Conservation (phyloP, 2,329 filamentous ascomycete species). For the Mycosphaerella arachidis region DNA sequence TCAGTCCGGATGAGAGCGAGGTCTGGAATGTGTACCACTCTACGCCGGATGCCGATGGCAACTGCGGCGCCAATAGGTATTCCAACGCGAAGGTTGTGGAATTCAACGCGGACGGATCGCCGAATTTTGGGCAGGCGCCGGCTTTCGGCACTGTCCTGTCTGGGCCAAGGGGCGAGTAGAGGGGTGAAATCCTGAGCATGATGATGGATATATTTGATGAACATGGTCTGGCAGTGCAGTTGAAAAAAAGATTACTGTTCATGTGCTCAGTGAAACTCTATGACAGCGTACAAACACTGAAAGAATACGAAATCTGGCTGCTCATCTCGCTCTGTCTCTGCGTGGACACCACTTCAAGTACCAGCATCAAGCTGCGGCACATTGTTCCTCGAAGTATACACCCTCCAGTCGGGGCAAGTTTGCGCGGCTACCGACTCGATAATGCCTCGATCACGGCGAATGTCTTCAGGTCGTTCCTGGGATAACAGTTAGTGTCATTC, state of each 20-base stretch:
- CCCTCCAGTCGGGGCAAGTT: constrained; percentile 28
- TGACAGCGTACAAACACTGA: background rate
- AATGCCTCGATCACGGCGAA: constrained; percentile 1
- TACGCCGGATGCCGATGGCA: constrained; percentile 45
- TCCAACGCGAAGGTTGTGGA: constrained; percentile 51
- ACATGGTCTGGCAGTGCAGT: background rate
- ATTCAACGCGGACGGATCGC: constrained; percentile 49
- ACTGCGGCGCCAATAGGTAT: constrained; percentile 51
- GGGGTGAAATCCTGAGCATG: no score
- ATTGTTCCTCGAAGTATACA: constrained; percentile 17
- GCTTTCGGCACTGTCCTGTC: constrained; percentile 25
- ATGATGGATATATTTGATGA: background rate
- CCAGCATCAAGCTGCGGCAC: constrained; percentile 28
- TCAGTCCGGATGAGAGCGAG: constrained; percentile 51
- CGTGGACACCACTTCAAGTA: constrained; percentile 5
- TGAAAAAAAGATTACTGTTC: background rate
- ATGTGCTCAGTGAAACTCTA: background rate
- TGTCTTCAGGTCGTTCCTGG: constrained; percentile 20
- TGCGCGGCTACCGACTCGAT: constrained; percentile 22
- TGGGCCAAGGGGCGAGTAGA: constrained; percentile 20
- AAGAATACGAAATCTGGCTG: background rate
- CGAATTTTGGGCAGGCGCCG: constrained; percentile 46
- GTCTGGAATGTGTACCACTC: constrained; percentile 56
- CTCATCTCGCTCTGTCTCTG: background rate
- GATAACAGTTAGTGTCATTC: background rate